Conservation (phyloP, 2,329 filamentous ascomycete genomes). For the Pseudocercospora macadamiae region DNA sequence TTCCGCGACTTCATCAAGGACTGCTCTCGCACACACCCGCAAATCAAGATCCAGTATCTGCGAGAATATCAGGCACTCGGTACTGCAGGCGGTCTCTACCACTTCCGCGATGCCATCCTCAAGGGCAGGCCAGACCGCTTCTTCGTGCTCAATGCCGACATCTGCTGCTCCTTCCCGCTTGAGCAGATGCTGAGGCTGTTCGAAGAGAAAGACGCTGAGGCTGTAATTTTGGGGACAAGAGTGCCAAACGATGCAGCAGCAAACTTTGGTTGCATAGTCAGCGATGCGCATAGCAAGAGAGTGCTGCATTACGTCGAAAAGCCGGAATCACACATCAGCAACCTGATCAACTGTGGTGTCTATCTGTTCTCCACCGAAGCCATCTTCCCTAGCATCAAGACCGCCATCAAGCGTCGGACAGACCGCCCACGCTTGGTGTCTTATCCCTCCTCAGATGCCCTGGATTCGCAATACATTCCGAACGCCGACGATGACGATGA, state of each 20-base stretch:
- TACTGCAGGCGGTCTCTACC: slow-evolving; percentile 94
- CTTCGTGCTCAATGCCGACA: slow-evolving; percentile 96
- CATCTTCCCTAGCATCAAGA: slow-evolving; percentile 94
- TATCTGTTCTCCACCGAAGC: slow-evolving; percentile 95
- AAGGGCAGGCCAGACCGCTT: slow-evolving; percentile 93
- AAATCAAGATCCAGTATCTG: slow-evolving; percentile 90
- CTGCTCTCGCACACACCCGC: slow-evolving; percentile 78
- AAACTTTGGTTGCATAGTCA: slow-evolving; percentile 98
- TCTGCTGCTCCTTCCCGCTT: slow-evolving; percentile 97
- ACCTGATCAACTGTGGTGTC: slow-evolving; percentile 98
- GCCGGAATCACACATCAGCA: slow-evolving; percentile 95
- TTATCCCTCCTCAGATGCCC: slow-evolving; percentile 95
- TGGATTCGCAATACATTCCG: slow-evolving; percentile 67
- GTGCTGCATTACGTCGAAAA: slow-evolving; percentile 99
- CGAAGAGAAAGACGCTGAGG: slow-evolving; percentile 93
- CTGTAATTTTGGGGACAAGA: slow-evolving; percentile 90
- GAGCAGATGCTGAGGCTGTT: slow-evolving; percentile 94
- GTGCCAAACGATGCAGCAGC: slow-evolving; percentile 87
- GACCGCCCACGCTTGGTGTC: slow-evolving; percentile 88
- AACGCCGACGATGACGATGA: slow-evolving; percentile 71
- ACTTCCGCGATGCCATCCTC: slow-evolving; percentile 98
- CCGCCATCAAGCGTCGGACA: slow-evolving; percentile 91
- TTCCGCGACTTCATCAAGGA: slow-evolving; percentile 99
- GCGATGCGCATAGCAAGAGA: slow-evolving; percentile 87
- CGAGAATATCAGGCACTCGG: slow-evolving; percentile 96